phyloP scores from a whole-genome alignment of 306 rosid species.

The Mucuna pruriens region DNA sequence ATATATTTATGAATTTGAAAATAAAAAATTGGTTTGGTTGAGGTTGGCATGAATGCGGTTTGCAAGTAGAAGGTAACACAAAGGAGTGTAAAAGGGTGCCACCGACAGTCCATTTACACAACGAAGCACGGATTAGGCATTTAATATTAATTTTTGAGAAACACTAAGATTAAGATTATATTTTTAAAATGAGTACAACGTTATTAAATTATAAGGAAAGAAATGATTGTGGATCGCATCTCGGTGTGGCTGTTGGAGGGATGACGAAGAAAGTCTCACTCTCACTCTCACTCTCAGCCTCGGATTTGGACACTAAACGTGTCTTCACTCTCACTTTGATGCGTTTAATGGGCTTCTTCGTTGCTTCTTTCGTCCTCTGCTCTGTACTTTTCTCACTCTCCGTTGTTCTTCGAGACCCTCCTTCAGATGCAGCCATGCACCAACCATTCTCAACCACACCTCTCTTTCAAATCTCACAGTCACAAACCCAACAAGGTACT shows the following conservation, averaged over 20 bases:
- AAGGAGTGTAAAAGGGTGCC: not conserved
- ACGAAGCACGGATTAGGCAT: not conserved
- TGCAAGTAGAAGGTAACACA: not conserved
- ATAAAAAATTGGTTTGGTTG: not conserved
- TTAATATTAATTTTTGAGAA: not conserved
- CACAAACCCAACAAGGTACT: constrained; percentile 55
- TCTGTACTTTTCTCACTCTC: constrained; percentile 80
- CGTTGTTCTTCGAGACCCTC: constrained; percentile 76
- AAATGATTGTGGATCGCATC: not conserved
- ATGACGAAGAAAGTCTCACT: constrained; percentile 52
- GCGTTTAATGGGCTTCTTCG: constrained; percentile 65
- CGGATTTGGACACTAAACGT: constrained; percentile 46
- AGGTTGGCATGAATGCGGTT: not conserved
- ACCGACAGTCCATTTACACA: not conserved
- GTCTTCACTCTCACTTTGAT: constrained; percentile 43
- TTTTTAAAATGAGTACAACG: not conserved
- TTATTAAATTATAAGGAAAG: not conserved
- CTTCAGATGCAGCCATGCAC: constrained; percentile 57
- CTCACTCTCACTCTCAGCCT: not conserved
- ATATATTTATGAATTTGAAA: not conserved
- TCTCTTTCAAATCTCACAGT: constrained; percentile 35
- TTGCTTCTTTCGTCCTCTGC: constrained; percentile 61
- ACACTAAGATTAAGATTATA: not conserved
- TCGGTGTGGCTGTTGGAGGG: not conserved
- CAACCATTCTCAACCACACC: constrained; percentile 38